phyloP scores from a whole-genome alignment of 495 filamentous ascomycete species.

The Aeminium ludgeri region DNA sequence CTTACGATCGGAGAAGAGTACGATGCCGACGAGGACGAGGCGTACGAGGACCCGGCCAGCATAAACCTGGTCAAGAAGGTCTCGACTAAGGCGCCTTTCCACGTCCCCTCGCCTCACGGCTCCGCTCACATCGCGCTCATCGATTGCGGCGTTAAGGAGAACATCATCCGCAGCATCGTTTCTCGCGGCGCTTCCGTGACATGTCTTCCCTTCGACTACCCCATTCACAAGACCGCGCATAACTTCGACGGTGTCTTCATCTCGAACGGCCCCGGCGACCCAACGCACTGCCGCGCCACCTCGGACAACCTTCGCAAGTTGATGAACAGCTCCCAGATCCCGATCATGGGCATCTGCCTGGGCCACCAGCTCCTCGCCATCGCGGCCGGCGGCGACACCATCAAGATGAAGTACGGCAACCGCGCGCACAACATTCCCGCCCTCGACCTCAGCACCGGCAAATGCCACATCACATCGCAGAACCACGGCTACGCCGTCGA shows the following conservation, averaged over 20 bases:
- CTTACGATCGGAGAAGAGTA: constrained; percentile 97
- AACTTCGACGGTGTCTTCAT: constrained; percentile 98
- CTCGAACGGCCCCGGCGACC: constrained; percentile 94
- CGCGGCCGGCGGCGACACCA: constrained; percentile 65
- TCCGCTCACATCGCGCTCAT: constrained; percentile 83
- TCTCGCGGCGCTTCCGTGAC: constrained; percentile 75
- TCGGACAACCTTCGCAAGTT: constrained; percentile 75
- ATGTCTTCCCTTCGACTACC: constrained; percentile 87
- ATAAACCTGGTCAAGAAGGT: constrained; percentile 93
- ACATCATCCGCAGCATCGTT: constrained; percentile 89
- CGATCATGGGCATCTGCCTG: constrained; percentile 94
- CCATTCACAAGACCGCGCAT: constrained; percentile 92
- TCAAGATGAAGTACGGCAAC: constrained; percentile 97
- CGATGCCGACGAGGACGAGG: constrained; percentile 95
- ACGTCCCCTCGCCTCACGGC: constrained; percentile 61
- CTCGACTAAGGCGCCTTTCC: constrained; percentile 94
- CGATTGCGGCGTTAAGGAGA: constrained; percentile 99
- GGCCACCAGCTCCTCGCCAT: constrained; percentile 79
- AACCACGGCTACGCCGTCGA: constrained; percentile 99
- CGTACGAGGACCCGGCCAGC: constrained; percentile 82
- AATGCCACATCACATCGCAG: constrained; percentile 95
- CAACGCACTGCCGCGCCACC: constrained; percentile 84
- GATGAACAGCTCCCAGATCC: constrained; percentile 78
- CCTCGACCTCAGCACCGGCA: constrained; percentile 80
- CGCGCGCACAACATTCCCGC: constrained; percentile 96